Base-by-base conservation (phyloP, 73 alveolate species). In the Blepharisma japonicum region DNA sequence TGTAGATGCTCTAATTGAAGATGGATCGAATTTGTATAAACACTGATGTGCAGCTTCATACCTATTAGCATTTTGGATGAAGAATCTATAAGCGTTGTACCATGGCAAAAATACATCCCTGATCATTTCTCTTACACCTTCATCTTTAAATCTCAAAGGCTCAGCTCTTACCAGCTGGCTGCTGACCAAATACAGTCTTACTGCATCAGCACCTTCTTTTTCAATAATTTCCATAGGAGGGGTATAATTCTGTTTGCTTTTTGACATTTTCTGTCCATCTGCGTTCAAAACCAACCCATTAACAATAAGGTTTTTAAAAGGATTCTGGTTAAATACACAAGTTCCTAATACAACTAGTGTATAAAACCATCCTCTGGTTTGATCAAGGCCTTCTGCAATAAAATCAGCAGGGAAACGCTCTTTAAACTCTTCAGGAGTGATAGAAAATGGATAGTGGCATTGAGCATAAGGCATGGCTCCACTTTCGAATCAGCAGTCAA, bases 401-500 rank as follows among this genome's bases (percentile, higher is more conserved):
- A 98, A 98, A 89, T 98, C 98, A 48, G 99, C 99, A 77, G 99
- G 99, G 94, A 96, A 98, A 55, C 96, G 88, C 74, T 94, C 81
- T 79, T 78, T 85, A 72, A 98, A 98, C 61, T 94, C 95, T 84
- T 96, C 97, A 11, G 94, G 95, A 46, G 71, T 79, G 70, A 77
- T 72, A 55, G 82, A 83, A 92, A 97, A 97, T 6, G 99, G 99
- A 81, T 94, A 98, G 87, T 98, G 99, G 80, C 81, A 79, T 78
- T 92, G 90, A 18, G 98, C 97, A 83, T 90, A 98, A 11, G 99
- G 99, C 99, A 95, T 96, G 55, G 98, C 81, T 6, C 99, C 99
- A 66, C 97, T 82, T 76, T 98, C 99, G 79, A 96, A 98, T 99
- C 99, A 98, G 87, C 99, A 98, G 89, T 98, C 99, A 83, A 98